Evolutionary conservation across 2,329 filamentous ascomycete genomes (phyloP).

Genomic region (Harringtonia aguacate): DNA sequence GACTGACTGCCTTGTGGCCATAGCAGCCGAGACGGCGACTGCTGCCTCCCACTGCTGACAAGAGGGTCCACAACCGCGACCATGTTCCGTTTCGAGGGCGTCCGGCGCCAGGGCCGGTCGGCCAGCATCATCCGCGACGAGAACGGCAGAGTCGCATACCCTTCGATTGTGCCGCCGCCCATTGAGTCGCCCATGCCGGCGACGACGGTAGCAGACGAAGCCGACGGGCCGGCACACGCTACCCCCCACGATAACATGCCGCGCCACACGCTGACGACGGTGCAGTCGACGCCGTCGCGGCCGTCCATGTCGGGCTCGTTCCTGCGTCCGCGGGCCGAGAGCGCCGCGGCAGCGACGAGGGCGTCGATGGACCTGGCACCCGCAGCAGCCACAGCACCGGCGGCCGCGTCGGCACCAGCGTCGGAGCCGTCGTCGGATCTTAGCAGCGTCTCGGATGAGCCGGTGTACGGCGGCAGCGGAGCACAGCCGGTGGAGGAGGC

Average conservation of each 20-base stretch:
- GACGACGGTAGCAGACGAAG: too few relatives aligned
- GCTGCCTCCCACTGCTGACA: background rate
- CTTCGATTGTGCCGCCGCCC: slow-evolving; percentile 20
- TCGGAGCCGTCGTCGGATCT: too few relatives aligned
- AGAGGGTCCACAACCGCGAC: slow-evolving; percentile 1
- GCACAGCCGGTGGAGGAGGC: too few relatives aligned
- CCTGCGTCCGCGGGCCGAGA: background rate
- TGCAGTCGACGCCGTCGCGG: background rate
- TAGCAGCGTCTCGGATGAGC: too few relatives aligned
- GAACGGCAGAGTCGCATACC: slow-evolving; percentile 20
- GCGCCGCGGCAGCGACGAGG: background rate
- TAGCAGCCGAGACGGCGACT: too few relatives aligned
- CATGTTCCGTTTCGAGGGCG: slow-evolving; percentile 18
- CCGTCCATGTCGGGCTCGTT: too few relatives aligned
- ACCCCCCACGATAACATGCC: too few relatives aligned
- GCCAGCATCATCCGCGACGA: slow-evolving; percentile 21
- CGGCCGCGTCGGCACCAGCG: background rate
- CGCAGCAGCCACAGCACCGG: too few relatives aligned
- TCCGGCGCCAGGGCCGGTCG: slow-evolving; percentile 14
- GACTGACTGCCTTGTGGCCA: too few relatives aligned
- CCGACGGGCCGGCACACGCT: too few relatives aligned
- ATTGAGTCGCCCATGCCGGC: slow-evolving; percentile 8
- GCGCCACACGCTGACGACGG: too few relatives aligned
- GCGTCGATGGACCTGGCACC: background rate
- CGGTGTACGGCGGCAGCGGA: too few relatives aligned